Percentiles rank a stretch among this genome's conserved stretches.
phyloP scores from a whole-genome alignment of 1,284 basidiomycete species.

The Schizophyllum amplum region DNA sequence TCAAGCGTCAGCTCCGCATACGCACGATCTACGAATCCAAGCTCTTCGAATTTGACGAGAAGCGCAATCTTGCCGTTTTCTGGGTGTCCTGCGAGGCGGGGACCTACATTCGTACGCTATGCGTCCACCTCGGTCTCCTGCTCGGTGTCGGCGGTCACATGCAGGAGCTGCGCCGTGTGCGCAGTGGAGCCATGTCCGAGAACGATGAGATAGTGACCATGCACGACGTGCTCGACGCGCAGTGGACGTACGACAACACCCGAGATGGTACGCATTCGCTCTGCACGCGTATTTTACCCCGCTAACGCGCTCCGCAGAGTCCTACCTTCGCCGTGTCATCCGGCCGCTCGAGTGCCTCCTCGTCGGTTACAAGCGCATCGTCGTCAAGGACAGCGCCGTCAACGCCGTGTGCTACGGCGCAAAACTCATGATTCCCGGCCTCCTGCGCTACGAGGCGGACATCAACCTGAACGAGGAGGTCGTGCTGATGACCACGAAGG shows the following conservation, averaged over 20 bases:
- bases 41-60: conserved; percentile 95
- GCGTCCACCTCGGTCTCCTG: conserved; percentile 93
- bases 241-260: conserved; percentile 99
- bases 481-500: conserved; percentile 99
- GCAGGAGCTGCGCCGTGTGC: conserved; percentile 95
- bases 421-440: conserved; percentile 99
- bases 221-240: conserved; percentile 99
- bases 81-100: conserved; percentile 99
- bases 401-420: conserved; percentile 99
- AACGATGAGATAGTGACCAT: conserved; percentile 99
- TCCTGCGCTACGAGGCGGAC: conserved; percentile 94
- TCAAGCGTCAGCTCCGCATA: conserved; percentile 97
- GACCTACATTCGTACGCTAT: conserved; percentile 97
- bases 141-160: conserved; percentile 98
- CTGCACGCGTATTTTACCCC: conserved; percentile 4
- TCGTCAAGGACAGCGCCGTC: conserved; percentile 98
- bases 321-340: conserved; percentile 93
- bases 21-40: conserved; percentile 98
- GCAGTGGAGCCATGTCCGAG: conserved; percentile 94
- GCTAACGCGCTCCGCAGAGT: conserved; percentile 45
- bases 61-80: conserved; percentile 95
- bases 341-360: conserved; percentile 92
- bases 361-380: conserved; percentile 96
- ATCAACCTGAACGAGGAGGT: conserved; percentile 97
- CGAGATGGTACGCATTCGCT: conserved; percentile 67